phyloP scores from a whole-genome alignment of 257 asterid genomes.

The Nicotiana knightiana region DNA sequence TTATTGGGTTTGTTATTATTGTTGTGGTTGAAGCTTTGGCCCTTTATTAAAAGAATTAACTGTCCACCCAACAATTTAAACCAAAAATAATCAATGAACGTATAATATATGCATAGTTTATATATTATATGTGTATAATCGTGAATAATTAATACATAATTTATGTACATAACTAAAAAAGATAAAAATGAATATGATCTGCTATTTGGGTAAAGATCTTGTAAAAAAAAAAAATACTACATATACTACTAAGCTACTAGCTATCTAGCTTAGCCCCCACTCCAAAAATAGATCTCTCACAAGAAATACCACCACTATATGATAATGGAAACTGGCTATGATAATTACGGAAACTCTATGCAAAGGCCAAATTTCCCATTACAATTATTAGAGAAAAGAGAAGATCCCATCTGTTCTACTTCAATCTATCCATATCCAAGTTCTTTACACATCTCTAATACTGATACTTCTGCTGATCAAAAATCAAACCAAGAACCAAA shows the following conservation, averaged over 20 bases:
- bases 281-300: neutral
- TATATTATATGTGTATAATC: too few relatives aligned
- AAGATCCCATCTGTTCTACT: conserved; percentile 14
- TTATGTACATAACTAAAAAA: too few relatives aligned
- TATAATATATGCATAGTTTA: too few relatives aligned
- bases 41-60: too few relatives aligned
- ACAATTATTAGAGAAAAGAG: conserved; percentile 42
- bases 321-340: conserved; percentile 41
- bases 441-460: conserved; percentile 1
- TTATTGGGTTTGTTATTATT: too few relatives aligned
- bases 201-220: too few relatives aligned
- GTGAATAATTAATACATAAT: too few relatives aligned
- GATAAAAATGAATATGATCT: too few relatives aligned
- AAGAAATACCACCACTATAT: conserved; percentile 8
- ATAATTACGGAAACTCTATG: neutral
- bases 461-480: neutral
- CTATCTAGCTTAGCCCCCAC: neutral
- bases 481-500: neutral
- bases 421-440: conserved; percentile 1
- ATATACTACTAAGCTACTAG: neutral
- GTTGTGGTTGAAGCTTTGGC: too few relatives aligned
- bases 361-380: conserved; percentile 45
- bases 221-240: neutral
- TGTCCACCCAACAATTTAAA: too few relatives aligned
- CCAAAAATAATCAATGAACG: accelerated